These are phyloP conservation scores for Chytridiales sp. DNA, from an alignment of 371 early-diverging fungal genomes.

Conservation along the genomic window DNA sequence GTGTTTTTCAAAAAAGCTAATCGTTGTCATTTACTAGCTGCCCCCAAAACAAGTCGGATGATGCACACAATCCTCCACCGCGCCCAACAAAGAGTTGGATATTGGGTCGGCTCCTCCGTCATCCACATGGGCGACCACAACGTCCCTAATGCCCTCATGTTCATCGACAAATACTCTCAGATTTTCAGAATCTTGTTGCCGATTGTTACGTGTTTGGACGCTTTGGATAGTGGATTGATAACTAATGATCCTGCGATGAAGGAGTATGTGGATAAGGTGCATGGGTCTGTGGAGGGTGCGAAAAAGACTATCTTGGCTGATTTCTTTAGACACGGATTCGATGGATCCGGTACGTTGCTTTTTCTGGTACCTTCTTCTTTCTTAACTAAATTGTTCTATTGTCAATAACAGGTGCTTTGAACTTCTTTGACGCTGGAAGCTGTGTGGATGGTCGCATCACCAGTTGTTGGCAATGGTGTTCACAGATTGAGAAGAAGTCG, in stretches of 20 bases:
- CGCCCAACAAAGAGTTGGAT: constrained; percentile 75
- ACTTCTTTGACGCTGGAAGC: constrained; percentile 75
- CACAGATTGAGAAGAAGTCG: constrained; percentile 87
- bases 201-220: constrained; percentile 71
- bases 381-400: constrained; percentile 24
- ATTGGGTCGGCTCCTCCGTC: constrained; percentile 94
- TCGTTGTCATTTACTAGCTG: constrained; percentile 35
- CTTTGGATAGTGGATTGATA: constrained; percentile 52
- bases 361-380: constrained; percentile 92
- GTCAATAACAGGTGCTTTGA: constrained; percentile 14
- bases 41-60: constrained; percentile 77
- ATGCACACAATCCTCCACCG: constrained; percentile 88
- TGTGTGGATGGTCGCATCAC: constrained; percentile 97
- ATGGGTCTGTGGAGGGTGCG: constrained; percentile 62
- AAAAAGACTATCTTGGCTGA: constrained; percentile 79
- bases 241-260: constrained; percentile 55
- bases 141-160: constrained; percentile 80
- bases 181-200: constrained; percentile 91
- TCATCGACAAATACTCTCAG: constrained; percentile 94
- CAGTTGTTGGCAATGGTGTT: constrained; percentile 90
- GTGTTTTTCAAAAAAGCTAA: neutral
- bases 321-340: constrained; percentile 94
- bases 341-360: constrained; percentile 96
- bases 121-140: constrained; percentile 90
- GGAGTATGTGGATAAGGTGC: constrained; percentile 66